Evolutionary conservation across 1,284 basidiomycete species (phyloP).

Genomic region (Ustilago esculenta): DNA sequence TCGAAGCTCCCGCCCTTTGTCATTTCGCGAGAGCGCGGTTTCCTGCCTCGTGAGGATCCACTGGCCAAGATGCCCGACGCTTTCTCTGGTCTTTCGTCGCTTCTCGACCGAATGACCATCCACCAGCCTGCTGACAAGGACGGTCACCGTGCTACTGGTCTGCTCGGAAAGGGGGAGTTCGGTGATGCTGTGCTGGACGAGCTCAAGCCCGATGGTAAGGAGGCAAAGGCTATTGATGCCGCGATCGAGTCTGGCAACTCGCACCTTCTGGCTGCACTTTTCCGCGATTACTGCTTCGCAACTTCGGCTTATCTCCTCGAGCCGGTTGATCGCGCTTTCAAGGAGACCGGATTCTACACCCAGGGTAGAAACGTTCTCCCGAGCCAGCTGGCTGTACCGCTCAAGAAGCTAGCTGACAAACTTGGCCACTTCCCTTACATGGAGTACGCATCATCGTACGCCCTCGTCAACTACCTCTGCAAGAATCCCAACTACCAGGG

Average conservation of each 20-base stretch:
- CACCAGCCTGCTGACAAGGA: constrained; percentile 48
- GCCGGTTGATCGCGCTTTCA: constrained; percentile 55
- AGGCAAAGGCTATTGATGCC: constrained; percentile 41
- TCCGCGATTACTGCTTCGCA: constrained; percentile 62
- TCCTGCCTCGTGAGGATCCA: constrained; percentile 57
- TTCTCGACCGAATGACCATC: constrained; percentile 64
- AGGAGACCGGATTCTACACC: constrained; percentile 55
- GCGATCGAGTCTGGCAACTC: constrained; percentile 44
- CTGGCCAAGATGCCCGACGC: constrained; percentile 43
- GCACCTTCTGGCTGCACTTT: constrained; percentile 61
- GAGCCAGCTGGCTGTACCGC: constrained; percentile 50
- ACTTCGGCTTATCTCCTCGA: constrained; percentile 63
- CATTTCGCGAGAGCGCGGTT: constrained; percentile 51
- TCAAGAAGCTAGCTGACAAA: constrained; percentile 57
- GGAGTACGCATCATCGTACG: constrained; percentile 61
- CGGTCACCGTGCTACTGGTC: constrained; percentile 48
- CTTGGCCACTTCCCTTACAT: constrained; percentile 62
- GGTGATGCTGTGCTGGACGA: constrained; percentile 58
- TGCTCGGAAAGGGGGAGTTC: constrained; percentile 60
- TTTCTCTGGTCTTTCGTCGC: constrained; percentile 49
- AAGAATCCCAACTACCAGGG: constrained; percentile 37
- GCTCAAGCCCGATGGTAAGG: constrained; percentile 35
- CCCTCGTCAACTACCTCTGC: constrained; percentile 56
- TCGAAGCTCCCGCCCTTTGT: constrained; percentile 51
- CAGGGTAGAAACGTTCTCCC: constrained; percentile 53